Evolutionary conservation across 2,329 filamentous ascomycete genomes (phyloP).

Genomic region (Elsinoe arachidis): DNA sequence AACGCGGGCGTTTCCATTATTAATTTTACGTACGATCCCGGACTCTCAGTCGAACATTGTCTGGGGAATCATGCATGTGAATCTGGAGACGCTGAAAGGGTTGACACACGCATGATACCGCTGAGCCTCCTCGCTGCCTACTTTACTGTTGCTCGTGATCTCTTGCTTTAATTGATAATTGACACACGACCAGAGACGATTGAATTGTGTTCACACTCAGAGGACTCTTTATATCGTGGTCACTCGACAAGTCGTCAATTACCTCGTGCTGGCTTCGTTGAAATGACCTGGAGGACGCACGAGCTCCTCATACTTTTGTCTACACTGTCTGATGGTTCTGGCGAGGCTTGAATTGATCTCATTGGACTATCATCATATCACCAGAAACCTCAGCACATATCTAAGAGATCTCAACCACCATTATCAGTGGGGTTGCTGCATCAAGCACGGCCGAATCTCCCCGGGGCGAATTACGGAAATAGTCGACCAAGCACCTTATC

Average conservation of each 20-base stretch:
- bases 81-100: not conserved
- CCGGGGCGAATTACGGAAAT: constrained; percentile 15
- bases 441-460: constrained; percentile 10
- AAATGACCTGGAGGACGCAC: constrained; percentile 30
- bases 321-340: constrained; percentile 23
- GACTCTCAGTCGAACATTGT: not conserved
- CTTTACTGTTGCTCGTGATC: not conserved
- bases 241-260: not conserved
- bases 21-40: constrained; percentile 12
- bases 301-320: constrained; percentile 28
- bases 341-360: constrained; percentile 19
- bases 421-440: not conserved
- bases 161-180: not conserved
- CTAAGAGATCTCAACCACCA: constrained; percentile 2
- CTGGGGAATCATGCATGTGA: not conserved
- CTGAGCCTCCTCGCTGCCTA: not conserved
- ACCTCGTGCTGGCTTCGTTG: constrained; percentile 3
- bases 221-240: not conserved
- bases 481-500: constrained; percentile 14
- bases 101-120: constrained; percentile 10
- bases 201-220: not conserved
- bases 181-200: not conserved
- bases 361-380: not conserved
- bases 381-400: constrained; percentile 2
- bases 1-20: constrained; percentile 9